These are phyloP conservation scores for Lecanicillium sp. DNA, from an alignment of 2,329 filamentous ascomycete species.

Conservation along the genomic window DNA sequence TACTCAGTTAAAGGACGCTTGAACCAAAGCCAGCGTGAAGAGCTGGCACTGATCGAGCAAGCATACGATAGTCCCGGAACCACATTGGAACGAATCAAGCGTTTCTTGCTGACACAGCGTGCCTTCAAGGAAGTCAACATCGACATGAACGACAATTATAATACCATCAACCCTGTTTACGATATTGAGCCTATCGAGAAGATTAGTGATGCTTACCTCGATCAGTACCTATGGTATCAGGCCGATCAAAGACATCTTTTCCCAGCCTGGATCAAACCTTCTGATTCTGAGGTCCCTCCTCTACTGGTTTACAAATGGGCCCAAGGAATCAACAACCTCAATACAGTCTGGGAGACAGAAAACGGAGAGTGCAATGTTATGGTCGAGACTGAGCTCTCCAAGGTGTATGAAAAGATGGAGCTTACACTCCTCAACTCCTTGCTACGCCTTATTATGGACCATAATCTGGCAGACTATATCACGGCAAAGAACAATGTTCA, in stretches of 20 bases:
- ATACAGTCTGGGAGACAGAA: slow-evolving; percentile 87
- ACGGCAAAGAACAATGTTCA: slow-evolving; percentile 99
- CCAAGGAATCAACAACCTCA: slow-evolving; percentile 96
- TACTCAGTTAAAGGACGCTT: slow-evolving; percentile 96
- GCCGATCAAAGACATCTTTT: slow-evolving; percentile 95
- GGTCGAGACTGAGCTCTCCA: slow-evolving; percentile 97
- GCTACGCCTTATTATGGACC: slow-evolving; percentile 94
- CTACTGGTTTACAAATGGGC: slow-evolving; percentile 97
- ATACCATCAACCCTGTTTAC: slow-evolving; percentile 96
- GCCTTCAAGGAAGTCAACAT: slow-evolving; percentile 99
- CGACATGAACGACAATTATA: slow-evolving; percentile 99
- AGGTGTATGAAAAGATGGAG: slow-evolving; percentile 99
- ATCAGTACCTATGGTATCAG: slow-evolving; percentile 99
- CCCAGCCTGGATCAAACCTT: slow-evolving; percentile 98
- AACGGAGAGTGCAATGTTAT: slow-evolving; percentile 97
- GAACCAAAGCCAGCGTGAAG: slow-evolving; percentile 96
- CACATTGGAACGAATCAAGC: slow-evolving; percentile 91
- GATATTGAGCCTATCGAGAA: slow-evolving; percentile 99
- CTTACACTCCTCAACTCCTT: slow-evolving; percentile 90
- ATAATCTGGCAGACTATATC: slow-evolving; percentile 98
- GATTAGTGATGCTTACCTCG: slow-evolving; percentile 96
- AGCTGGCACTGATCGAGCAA: slow-evolving; percentile 93
- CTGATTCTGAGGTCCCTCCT: slow-evolving; percentile 93
- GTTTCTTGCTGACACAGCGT: slow-evolving; percentile 90
- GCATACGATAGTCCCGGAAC: slow-evolving; percentile 97